Base-by-base conservation (phyloP, 306 rosid species). In the Trichosanthes truncata region DNA sequence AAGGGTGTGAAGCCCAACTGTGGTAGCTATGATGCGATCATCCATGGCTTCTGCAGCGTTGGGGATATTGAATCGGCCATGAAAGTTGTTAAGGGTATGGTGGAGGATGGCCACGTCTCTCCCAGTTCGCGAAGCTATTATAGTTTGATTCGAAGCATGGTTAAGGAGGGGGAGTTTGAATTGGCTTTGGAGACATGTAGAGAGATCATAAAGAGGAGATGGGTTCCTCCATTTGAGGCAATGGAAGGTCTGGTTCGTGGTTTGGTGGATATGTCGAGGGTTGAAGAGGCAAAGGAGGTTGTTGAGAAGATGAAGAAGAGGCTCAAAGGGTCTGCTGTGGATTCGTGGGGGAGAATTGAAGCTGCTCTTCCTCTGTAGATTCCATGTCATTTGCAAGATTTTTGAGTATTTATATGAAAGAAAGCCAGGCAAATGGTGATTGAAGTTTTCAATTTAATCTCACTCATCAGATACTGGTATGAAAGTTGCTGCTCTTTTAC, bases 181-280 rank as follows among this genome's bases (percentile, higher is more conserved):
- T 51, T 18, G 49, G 83, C 74, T 5, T 81, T 81, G 83, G 74
- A 78, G 29, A 63, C 52, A 3, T 62, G 61, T 48, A 63, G 53
- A 78, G 75, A 78, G 75, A 63, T 35, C 21, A 25, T 78, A 40
- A 26, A n/a, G 83, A 74, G 80, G 43, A 81, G 41, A 25, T 81
- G 80, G 83, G 40, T 81, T 81, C 83, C 83, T 12, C 83, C 83
- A 43, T 81, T 74, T 74, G 80, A 81, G 83, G 46, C 76, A 0
- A 63, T 62, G 76, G 41, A 62, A 6, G 67, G 65, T 11, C 80
- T 81, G 46, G 80, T 81, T 61, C 71, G 41, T 5, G 83, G 83
- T 13, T 63, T 81, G 52, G 74, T 48, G 75, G 53, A 23, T 9
- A 51, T 63, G 62, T 81, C 83, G 10, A 81, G 45, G 38, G 29